Percentiles rank a stretch among this genome's conserved stretches.
These are phyloP conservation scores for Kurtzmaniella quercitrusa DNA, from an alignment of 1,139 yeast species.

Conservation along the genomic window DNA sequence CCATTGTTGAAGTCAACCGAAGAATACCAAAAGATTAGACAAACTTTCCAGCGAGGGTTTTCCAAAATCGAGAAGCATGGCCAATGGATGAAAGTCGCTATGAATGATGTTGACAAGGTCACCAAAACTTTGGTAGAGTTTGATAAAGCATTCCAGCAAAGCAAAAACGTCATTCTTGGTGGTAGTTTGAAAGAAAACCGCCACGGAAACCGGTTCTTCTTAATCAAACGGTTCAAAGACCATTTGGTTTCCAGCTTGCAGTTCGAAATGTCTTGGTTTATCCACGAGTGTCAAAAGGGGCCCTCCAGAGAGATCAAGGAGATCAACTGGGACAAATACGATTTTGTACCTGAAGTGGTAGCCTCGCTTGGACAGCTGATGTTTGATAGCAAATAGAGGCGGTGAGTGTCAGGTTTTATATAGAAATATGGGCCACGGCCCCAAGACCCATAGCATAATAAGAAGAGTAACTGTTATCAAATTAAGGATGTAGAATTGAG, in stretches of 20 bases:
- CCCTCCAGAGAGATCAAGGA: constrained; percentile 8
- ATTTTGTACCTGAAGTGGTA: constrained; percentile 15
- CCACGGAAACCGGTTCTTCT: constrained; percentile 16
- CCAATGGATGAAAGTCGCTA: constrained; percentile 24
- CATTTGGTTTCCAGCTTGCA: constrained; percentile 36
- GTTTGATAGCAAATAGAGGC: neutral
- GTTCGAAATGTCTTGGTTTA: constrained; percentile 41
- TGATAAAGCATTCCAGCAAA: constrained; percentile 16
- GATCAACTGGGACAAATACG: constrained; percentile 28
- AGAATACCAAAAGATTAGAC: constrained; percentile 30
- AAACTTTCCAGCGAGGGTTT: constrained; percentile 25
- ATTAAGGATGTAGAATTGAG: too few relatives aligned
- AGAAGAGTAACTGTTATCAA: too few relatives aligned
- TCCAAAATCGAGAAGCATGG: constrained; percentile 15
- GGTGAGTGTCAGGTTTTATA: neutral
- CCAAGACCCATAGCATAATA: too few relatives aligned
- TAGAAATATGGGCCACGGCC: too few relatives aligned
- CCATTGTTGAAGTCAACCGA: constrained; percentile 28
- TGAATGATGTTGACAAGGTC: neutral
- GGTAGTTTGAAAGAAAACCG: neutral
- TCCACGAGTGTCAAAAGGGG: constrained; percentile 23
- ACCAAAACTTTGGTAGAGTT: constrained; percentile 25
- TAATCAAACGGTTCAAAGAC: constrained; percentile 33
- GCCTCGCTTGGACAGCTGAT: constrained; percentile 1
- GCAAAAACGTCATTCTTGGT: constrained; percentile 5